phyloP scores from a whole-genome alignment of 73 alveolate genomes.

The Durusdinium trenchii region DNA sequence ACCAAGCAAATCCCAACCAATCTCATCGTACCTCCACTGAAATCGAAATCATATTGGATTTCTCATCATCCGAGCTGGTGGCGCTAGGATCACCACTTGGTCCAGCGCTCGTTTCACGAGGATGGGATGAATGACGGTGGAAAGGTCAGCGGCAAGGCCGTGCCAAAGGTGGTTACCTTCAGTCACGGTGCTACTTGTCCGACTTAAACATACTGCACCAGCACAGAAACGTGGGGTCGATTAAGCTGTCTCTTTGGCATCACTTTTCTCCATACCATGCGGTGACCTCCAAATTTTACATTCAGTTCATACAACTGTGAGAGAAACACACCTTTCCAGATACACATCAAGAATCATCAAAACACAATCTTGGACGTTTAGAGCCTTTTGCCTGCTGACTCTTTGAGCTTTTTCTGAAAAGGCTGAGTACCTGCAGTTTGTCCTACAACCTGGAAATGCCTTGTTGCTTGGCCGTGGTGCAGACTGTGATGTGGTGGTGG shows the following conservation, averaged over 20 bases:
- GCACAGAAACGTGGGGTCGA: background rate
- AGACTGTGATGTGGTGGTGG: slow-evolving; percentile 64
- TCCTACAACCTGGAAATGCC: slow-evolving; percentile 36
- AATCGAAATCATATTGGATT: too few species aligned
- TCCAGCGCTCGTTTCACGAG: slow-evolving; percentile 11
- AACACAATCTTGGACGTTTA: too few species aligned
- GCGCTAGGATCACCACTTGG: too few species aligned
- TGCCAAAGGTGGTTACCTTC: slow-evolving; percentile 38
- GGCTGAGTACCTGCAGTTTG: slow-evolving; percentile 34
- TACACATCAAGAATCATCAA: too few species aligned
- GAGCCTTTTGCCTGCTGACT: too few species aligned
- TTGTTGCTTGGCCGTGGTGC: slow-evolving; percentile 50
- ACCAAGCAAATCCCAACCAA: too few species aligned
- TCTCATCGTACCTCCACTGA: too few species aligned
- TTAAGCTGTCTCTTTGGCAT: background rate
- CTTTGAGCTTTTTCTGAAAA: too few species aligned
- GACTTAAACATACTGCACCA: background rate
- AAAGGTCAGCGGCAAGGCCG: slow-evolving; percentile 25
- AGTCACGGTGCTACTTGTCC: background rate
- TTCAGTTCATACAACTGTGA: too few species aligned
- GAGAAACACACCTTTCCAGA: too few species aligned
- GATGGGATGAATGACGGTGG: slow-evolving; percentile 90
- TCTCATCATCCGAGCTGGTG: too few species aligned
- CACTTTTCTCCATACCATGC: background rate
- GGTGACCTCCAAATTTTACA: too few species aligned